Base-by-base conservation (phyloP, 2,329 filamentous ascomycete genomes). In the Phoma herbarum region DNA sequence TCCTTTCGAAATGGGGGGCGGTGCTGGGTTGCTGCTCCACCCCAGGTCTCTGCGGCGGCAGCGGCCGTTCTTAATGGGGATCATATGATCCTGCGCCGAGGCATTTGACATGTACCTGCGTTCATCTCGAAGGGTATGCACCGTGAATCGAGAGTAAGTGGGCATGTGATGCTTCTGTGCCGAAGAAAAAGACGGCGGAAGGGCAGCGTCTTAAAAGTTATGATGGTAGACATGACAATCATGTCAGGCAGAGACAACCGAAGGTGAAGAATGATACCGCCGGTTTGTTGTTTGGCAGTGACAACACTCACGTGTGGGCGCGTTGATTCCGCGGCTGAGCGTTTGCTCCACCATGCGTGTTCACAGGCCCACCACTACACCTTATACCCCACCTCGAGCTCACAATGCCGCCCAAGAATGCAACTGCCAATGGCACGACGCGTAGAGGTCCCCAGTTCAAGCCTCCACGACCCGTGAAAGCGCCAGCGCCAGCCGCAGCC, bases 371-470 rank as follows among this genome's bases (percentile, higher is more conserved):
- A 55, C 47, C 42, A 51, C 35, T 25, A 22, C 41, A 52, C 20
- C 47, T 31, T 23, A 35, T 43, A 29, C 10, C 25, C 39, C 28
- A 47, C 37, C n/a, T 28, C 35, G 14, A 56, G 28, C 35, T 33
- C 35, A 47, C 25, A 16, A 74, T 74, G 71, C 69, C 71, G 9
- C 70, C 67, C 1, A 73, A 73, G 35, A 68, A 64, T 50, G 57
- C 67, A 26, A 54, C 49, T 44, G 35, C 65, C 9, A 70, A 67
- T 48, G 54, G 60, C 20, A 29, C 61, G 4, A 61, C 65, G 28
- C 68, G 74, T n/a, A 75, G 73, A 59, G 73, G 71, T 0, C 71
- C 74, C 3, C 67, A 74, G 1, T 78, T 78, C 64, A 76, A 78
- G 23, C 75, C 76, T 10, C 76, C 75, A 8, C 71, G 74, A 18